Base-by-base conservation (phyloP, 495 filamentous ascomycete genomes). In the Lophium mytilinum region DNA sequence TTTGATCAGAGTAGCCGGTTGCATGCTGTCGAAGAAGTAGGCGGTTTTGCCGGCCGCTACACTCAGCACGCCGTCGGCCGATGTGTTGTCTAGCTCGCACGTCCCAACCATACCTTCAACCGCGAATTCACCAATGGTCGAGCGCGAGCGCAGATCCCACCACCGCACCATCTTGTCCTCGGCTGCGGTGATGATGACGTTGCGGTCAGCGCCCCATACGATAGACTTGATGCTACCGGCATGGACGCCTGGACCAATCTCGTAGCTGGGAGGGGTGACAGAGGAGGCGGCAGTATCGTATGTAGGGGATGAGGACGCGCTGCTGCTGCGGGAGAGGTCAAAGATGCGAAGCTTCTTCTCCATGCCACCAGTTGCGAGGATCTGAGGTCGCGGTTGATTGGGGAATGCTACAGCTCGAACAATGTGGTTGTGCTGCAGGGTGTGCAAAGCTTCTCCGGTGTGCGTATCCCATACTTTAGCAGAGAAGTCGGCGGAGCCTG, bases 401-500 rank as follows among this genome's bases (percentile, higher is more conserved):
- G 91, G 88, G 61, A 96, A 96, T 9, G 91, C 90, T 35, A 96
- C 83, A 7, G 94, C 88, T 51, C 93, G 89, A 57, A 95, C 91
- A 61, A 98, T 95, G 70, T 97, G 94, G 53, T 88, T 79, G 71
- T 97, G 94, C 62, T 89, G 82, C 21, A 98, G 82, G 6, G 90
- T 88, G 68, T 86, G 87, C 33, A 95, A 79, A 40, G 87, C 85
- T 77, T 96, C 94, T 62, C 93, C 93, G 4, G 87, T 90, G 64
- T 90, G 86, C 6, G 93, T 96, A 65, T 98, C 93, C 93, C 93
- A 98, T 41, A 98, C 83, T 69, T 93, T 95, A 50, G 92, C 92
- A 24, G 89, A 92, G 74, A 98, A 98, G 71, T 98, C 93, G 41
- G 93, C 93, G 18, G 90, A 92, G 30, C 85, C 93, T 24, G 93